Base-by-base conservation (phyloP, 352 stramenopile genomes). In the Phytopythium aichiense region DNA sequence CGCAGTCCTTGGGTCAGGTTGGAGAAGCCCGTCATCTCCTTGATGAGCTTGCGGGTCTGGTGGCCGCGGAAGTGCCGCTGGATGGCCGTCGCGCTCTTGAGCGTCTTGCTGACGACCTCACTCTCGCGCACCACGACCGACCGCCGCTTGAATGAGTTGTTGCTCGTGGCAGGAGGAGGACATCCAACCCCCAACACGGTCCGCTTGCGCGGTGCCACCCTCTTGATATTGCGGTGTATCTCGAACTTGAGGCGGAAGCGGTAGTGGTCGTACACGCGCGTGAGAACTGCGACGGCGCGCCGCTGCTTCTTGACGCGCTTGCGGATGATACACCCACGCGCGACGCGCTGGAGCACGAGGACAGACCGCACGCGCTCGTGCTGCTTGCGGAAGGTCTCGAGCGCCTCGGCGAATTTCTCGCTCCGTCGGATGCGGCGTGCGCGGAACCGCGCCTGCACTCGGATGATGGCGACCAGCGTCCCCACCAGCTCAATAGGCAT, bases 61-160 rank as follows among this genome's bases (percentile, higher is more conserved):
- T 86, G 67, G 15, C 71, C 72, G 8, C 74, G 74, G 23, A 80
- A 72, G 7, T 71, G 64, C 18, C 66, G 73, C 68, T 87, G 77
- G 56, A 87, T 82, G 30, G 50, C 54, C 15, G 53, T 52, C 3
- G 74, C 77, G 43, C 74, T 84, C 55, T 30, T 60, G 50, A 7
- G 28, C 22, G 38, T 68, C n/a, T 54, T 51, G 57, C 28, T n/a
- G 9, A 35, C 52, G 4, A 8, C 33, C 22, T 48, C 52, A 8
- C n/a, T 22, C 35, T 30, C 52, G 4, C 22, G 52, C 7, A 25
- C 15, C 13, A 33, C 11, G 12, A 33, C 15, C 15, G 52, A 48
- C 35, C 52, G 52, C 16, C 52, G 52, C 35, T 35, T 46, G 22
- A 58, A 58, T n/a, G 52, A 33, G 31, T 22, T 58, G 35, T 2